Evolutionary conservation across 495 filamentous ascomycete genomes (phyloP).

Genomic region (Talaromyces adpressus): DNA sequence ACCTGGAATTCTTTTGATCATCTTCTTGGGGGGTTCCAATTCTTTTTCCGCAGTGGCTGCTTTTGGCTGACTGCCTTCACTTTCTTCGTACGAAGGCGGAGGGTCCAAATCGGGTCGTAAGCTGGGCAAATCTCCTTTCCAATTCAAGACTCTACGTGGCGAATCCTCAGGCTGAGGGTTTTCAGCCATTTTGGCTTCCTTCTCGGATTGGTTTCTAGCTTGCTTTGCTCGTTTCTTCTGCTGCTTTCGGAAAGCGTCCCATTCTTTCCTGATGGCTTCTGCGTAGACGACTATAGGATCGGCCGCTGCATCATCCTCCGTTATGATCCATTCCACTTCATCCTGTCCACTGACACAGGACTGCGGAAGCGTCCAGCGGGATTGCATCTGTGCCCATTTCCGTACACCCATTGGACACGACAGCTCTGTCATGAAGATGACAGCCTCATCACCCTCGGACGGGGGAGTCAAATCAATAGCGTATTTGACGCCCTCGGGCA

Average conservation of each 20-base stretch:
- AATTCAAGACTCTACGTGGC: constrained; percentile 4
- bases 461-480: constrained; percentile 58
- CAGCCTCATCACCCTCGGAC: constrained; percentile 49
- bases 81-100: not conserved
- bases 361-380: constrained; percentile 40
- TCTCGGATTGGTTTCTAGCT: not conserved
- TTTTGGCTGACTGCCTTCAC: not conserved
- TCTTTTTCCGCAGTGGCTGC: not conserved
- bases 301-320: not conserved
- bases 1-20: not conserved
- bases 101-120: not conserved
- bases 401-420: constrained; percentile 48
- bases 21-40: not conserved
- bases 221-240: not conserved
- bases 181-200: not conserved
- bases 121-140: constrained; percentile 7
- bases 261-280: not conserved
- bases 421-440: constrained; percentile 48
- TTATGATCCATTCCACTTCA: constrained; percentile 15
- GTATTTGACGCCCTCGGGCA: constrained; percentile 43
- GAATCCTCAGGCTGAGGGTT: not conserved
- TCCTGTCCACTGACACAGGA: constrained; percentile 29
- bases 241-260: not conserved
- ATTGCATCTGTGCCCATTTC: constrained; percentile 30
- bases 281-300: not conserved